These are phyloP conservation scores for Fusarium setosum DNA, from an alignment of 2,329 filamentous ascomycete genomes.

Conservation along the genomic window DNA sequence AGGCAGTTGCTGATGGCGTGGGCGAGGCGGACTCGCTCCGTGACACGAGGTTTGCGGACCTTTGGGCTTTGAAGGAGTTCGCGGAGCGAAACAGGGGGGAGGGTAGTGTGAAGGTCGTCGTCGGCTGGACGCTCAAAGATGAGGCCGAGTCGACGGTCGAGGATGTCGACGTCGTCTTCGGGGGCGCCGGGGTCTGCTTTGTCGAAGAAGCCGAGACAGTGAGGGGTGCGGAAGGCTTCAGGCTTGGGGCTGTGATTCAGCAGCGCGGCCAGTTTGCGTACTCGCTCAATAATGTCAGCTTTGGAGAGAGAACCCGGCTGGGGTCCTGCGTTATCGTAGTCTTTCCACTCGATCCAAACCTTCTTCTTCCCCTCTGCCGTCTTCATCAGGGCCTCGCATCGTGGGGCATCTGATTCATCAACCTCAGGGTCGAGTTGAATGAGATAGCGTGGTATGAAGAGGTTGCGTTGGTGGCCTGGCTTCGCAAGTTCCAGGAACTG, in stretches of 20 bases:
- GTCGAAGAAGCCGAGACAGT: slow-evolving; percentile 63
- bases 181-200: slow-evolving; percentile 50
- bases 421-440: slow-evolving; percentile 47
- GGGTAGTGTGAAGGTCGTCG: slow-evolving; percentile 47
- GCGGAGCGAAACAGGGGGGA: slow-evolving; percentile 59
- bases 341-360: slow-evolving; percentile 64
- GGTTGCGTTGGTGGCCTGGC: slow-evolving; percentile 45
- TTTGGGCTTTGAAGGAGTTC: slow-evolving; percentile 54
- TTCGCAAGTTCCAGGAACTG: slow-evolving; percentile 53
- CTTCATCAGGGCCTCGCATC: slow-evolving; percentile 55
- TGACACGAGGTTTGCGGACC: slow-evolving; percentile 59
- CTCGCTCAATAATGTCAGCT: slow-evolving; percentile 55
- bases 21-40: slow-evolving; percentile 62
- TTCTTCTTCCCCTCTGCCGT: slow-evolving; percentile 49
- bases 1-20: slow-evolving; percentile 63
- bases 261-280: slow-evolving; percentile 59
- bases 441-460: slow-evolving; percentile 50
- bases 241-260: slow-evolving; percentile 61
- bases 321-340: slow-evolving; percentile 54
- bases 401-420: slow-evolving; percentile 48
- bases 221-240: slow-evolving; percentile 60
- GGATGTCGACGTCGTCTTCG: slow-evolving; percentile 54
- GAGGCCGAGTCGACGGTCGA: slow-evolving; percentile 61
- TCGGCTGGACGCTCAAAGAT: slow-evolving; percentile 62
- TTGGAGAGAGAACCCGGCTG: slow-evolving; percentile 53